These are phyloP conservation scores for Macrotyloma uniflorum DNA, from an alignment of 306 rosid genomes.

Conservation along the genomic window DNA sequence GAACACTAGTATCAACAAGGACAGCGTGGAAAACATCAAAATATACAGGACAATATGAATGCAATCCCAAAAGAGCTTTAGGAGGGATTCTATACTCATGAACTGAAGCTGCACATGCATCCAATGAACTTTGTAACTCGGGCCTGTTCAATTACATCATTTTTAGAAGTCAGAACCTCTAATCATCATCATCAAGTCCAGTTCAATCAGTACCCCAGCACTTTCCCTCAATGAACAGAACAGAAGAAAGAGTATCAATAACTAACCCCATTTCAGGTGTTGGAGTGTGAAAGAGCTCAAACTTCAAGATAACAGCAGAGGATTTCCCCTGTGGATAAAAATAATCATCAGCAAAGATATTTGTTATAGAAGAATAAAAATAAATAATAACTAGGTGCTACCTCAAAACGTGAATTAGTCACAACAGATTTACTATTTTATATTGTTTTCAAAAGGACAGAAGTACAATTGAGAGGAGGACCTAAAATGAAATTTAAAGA, in stretches of 20 bases:
- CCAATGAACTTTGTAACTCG: slow-evolving; percentile 58
- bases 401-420: background rate
- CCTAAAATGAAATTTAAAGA: background rate
- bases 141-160: slow-evolving; percentile 51
- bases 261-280: slow-evolving; percentile 64
- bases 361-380: slow-evolving; percentile 1
- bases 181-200: slow-evolving; percentile 16
- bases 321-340: slow-evolving; percentile 57
- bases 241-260: slow-evolving; percentile 3
- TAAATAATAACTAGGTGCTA: background rate
- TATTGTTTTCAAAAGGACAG: background rate
- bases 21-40: slow-evolving; percentile 84
- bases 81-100: slow-evolving; percentile 90
- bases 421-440: background rate
- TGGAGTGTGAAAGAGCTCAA: slow-evolving; percentile 82
- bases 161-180: slow-evolving; percentile 32
- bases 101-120: slow-evolving; percentile 63
- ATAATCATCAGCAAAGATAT: slow-evolving; percentile 29
- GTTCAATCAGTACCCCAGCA: slow-evolving; percentile 21
- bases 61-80: slow-evolving; percentile 83
- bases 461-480: background rate
- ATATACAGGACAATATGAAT: slow-evolving; percentile 85
- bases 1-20: slow-evolving; percentile 80
- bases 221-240: slow-evolving; percentile 15
- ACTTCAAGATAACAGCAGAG: slow-evolving; percentile 79